Percentiles rank a stretch among this genome's conserved stretches.
Conservation (phyloP, 352 stramenopile species). For the Phytophthora cactorum region DNA sequence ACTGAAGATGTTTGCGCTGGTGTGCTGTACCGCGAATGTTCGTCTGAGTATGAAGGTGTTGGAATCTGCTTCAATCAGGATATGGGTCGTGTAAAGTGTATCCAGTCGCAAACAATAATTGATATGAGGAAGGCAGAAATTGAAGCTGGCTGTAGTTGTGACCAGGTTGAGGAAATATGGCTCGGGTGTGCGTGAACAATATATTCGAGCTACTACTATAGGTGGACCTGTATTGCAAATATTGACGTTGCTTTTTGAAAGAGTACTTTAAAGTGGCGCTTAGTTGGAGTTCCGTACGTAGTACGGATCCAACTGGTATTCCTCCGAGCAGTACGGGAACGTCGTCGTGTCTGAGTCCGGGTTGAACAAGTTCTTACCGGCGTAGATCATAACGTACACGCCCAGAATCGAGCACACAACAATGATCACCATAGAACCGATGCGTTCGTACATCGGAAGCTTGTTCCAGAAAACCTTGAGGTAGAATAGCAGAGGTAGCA, state of each 20-base stretch:
- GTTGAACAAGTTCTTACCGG: slow-evolving; percentile 48
- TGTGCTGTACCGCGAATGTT: slow-evolving; percentile 33
- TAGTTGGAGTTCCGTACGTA: slow-evolving; percentile 36
- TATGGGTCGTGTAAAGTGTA: slow-evolving; percentile 30
- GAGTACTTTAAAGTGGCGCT: background rate
- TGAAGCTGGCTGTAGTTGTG: slow-evolving; percentile 18
- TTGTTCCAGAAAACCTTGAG: slow-evolving; percentile 50
- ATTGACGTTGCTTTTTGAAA: background rate
- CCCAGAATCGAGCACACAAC: slow-evolving; percentile 39
- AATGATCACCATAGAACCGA: slow-evolving; percentile 41
- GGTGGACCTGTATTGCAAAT: background rate
- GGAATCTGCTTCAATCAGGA: slow-evolving; percentile 42
- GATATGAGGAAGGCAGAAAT: slow-evolving; percentile 38
- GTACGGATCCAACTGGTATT: slow-evolving; percentile 53
- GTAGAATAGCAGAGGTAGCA: slow-evolving; percentile 58
- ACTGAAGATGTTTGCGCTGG: slow-evolving; percentile 23
- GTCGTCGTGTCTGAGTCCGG: slow-evolving; percentile 31
- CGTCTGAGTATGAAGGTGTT: slow-evolving; percentile 8
- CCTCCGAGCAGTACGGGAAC: slow-evolving; percentile 63
- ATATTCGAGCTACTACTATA: background rate
- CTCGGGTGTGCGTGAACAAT: slow-evolving; percentile 32
- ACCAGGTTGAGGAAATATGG: slow-evolving; percentile 34
- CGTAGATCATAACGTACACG: slow-evolving; percentile 52
- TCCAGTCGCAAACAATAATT: slow-evolving; percentile 20
- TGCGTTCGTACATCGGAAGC: slow-evolving; percentile 50